Evolutionary conservation across 2,329 filamentous ascomycete genomes (phyloP).

Genomic region (Mycosphaerella sp.): DNA sequence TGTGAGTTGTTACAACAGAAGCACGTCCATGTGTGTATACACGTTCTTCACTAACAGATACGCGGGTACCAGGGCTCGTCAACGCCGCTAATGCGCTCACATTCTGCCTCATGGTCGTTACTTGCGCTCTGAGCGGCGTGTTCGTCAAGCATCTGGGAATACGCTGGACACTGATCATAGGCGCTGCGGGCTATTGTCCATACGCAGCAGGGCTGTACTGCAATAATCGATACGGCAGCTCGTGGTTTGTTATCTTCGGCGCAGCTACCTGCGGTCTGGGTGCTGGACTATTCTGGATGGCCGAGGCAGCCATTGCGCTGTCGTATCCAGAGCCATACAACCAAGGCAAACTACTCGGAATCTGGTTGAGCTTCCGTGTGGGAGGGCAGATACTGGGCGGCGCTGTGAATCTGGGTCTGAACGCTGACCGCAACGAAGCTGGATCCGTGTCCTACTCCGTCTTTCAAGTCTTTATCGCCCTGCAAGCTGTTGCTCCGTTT

Average conservation of each 20-base stretch:
- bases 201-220: conserved; percentile 66
- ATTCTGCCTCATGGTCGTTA: conserved; percentile 67
- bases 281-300: conserved; percentile 69
- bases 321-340: conserved; percentile 66
- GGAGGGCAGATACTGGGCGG: conserved; percentile 65
- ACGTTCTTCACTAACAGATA: too few relatives aligned
- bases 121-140: conserved; percentile 59
- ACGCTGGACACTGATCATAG: conserved; percentile 63
- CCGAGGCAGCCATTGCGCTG: conserved; percentile 67
- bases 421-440: conserved; percentile 50
- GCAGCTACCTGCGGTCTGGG: conserved; percentile 64
- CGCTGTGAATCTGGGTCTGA: conserved; percentile 64
- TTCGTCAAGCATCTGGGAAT: conserved; percentile 64
- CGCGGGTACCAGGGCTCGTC: conserved; percentile 45
- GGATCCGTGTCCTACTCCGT: conserved; percentile 65
- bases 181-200: conserved; percentile 65
- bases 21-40: too few relatives aligned
- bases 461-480: conserved; percentile 62
- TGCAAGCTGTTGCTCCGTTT: conserved; percentile 62
- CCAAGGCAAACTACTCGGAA: conserved; percentile 57
- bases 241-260: conserved; percentile 64
- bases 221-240: conserved; percentile 62
- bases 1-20: conserved; percentile 16
- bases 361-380: conserved; percentile 60
- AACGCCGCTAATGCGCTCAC: conserved; percentile 66